Evolutionary conservation across 2,329 filamentous ascomycete species (phyloP), one percentile per base, ranked within the genome.

Genomic region (Colletotrichum endophyticum): DNA sequence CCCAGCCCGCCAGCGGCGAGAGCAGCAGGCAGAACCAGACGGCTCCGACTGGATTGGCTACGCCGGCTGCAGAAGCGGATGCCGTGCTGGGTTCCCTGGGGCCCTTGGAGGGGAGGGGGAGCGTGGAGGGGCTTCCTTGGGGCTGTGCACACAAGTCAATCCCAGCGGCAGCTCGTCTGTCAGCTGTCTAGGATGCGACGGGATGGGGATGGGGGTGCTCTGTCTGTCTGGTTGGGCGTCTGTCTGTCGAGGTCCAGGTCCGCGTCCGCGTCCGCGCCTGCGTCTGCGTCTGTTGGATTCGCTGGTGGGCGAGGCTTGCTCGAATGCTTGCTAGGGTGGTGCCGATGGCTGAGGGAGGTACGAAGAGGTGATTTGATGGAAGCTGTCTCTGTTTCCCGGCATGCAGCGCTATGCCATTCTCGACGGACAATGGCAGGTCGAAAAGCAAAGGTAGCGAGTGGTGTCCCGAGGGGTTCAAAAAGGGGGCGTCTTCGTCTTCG

Each of bases 121-220:
- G 19, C 66, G 49, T 66, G 64, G 70, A 73, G 73, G 73, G 73
- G 73, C 73, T 73, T 59, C 34, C 73, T 73, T 53, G 73, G 73
- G 73, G 70, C 73, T 76, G 73, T 76, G 73, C 73, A 76, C 73
- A 32, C 57, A 70, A 72, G 62, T 75, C 73, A 72, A 72, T 53
- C 62, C 69, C 63, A 70, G 71, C 53, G 53, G 56, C 61, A 70
- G 67, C 67, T 70, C 34, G 67, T 44, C 64, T 61, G 69, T 73
- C 39, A 72, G 62, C 70, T 64, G 69, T 66, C 61, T 39, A 64
- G 61, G 61, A 36, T 64, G 61, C 19, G 39, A 44, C 16, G 39
- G 16, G 39, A 44, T 49, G 16, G 30, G 11, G 62, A 30, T n/a
- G 62, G 22, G 2, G 34, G n/a, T 28, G 13, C 13, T 22, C 44